Evolutionary conservation across 2,329 filamentous ascomycete species (phyloP), one percentile per base, ranked within the genome.

Genomic region (Orbilia ellipsospora): DNA sequence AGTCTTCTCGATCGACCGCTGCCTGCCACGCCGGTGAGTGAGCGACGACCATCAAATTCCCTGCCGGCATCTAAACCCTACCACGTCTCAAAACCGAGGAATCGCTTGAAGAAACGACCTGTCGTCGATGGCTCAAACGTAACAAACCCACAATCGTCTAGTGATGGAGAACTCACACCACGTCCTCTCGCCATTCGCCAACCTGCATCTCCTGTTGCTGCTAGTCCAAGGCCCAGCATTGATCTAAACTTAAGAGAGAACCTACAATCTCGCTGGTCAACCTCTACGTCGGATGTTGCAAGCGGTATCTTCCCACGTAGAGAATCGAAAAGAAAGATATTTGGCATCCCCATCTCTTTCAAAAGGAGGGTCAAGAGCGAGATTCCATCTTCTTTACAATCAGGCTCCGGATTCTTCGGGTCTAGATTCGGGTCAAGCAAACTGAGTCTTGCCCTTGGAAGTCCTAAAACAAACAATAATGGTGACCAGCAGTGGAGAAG

Each of bases 391-490:
- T 26, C 55, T 1, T 55, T 66, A 13, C 59, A 62, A 26, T 44
- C 57, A 28, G 60, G 56, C 42, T 66, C 61, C 18, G 69, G 69
- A n/a, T 73, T 73, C 62, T 73, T 73, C n/a, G 69, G 69, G 20
- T 56, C 61, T 1, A 52, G 51, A 5, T 73, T 66, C 10, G 56
- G 20, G 2, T 50, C 40, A 1, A 73, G 69, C 31, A 73, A 73
- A 36, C 20, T 63, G 15, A 65, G 56, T n/a, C 69, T 73, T 13
- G 18, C 23, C n/a, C 18, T 62, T 1, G 20, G 48, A 1, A 62
- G 55, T 56, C 45, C 60, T 1, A 61, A 56, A 23, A 44, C 28
- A 6, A 55, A 48, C n/a, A 51, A 26, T 12, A 55, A 36, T 16
- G 5, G 31, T 6, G 69, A 73, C 13, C 40, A 60, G 1, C 55